phyloP scores from a whole-genome alignment of 345 rosid genomes.

The Corchorus olitorius region DNA sequence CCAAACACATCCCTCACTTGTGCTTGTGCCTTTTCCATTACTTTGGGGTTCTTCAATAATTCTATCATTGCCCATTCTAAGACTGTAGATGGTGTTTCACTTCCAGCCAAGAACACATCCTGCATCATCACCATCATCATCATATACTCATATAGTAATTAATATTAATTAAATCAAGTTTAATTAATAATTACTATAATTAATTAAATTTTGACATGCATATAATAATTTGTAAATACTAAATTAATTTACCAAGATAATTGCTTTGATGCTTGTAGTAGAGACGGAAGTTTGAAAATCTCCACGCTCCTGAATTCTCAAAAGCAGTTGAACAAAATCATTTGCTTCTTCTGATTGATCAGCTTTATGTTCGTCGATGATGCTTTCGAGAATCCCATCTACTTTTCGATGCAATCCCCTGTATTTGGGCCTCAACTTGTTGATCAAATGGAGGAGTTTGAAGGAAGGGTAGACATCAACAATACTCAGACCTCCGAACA shows the following conservation, averaged over 20 bases:
- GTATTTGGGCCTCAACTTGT: background rate
- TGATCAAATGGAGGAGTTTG: background rate
- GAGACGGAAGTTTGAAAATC: background rate
- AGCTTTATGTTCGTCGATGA: background rate
- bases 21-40: background rate
- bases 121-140: too few relatives aligned
- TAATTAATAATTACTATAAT: too few relatives aligned
- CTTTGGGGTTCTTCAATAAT: background rate
- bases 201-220: too few relatives aligned
- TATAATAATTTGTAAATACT: too few relatives aligned
- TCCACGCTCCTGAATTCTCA: background rate
- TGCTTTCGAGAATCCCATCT: background rate
- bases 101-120: background rate
- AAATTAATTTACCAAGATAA: background rate
- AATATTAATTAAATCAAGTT: too few relatives aligned
- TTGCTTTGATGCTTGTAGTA: background rate
- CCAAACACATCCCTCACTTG: background rate
- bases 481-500: background rate
- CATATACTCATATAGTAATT: too few relatives aligned
- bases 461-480: background rate
- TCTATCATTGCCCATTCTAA: slow-evolving; percentile 9
- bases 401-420: background rate
- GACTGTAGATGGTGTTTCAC: background rate
- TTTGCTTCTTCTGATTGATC: background rate
- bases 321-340: background rate